Conservation (phyloP, 2,329 filamentous ascomycete species). For the Bipolaris gigantea region DNA sequence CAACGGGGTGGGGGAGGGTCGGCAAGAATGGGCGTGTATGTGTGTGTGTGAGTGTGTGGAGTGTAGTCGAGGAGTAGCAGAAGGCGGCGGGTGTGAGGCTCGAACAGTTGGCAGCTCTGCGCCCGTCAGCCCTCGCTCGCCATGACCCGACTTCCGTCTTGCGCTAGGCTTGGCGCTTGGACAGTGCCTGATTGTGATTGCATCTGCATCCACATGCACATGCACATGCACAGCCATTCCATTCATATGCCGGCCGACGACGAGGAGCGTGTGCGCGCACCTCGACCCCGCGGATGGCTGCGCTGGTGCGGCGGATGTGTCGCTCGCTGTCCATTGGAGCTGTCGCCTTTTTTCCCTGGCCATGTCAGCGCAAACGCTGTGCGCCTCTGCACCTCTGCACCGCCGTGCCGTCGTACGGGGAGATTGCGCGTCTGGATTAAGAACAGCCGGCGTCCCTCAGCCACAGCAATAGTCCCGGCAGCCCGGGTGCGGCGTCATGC, state of each 20-base stretch:
- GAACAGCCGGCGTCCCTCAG: conserved; percentile 13
- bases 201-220: neutral
- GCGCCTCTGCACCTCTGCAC: neutral
- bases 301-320: neutral
- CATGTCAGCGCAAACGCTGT: neutral
- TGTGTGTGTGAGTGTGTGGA: neutral
- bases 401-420: conserved; percentile 5
- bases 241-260: neutral
- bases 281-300: neutral
- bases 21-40: conserved; percentile 23
- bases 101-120: conserved; percentile 7
- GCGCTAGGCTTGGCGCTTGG: conserved; percentile 16
- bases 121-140: conserved; percentile 13
- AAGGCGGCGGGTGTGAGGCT: conserved; percentile 7
- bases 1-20: conserved; percentile 5
- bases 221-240: too few species aligned
- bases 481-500: conserved; percentile 12
- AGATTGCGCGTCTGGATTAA: conserved; percentile 23
- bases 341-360: neutral
- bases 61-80: conserved; percentile 13
- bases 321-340: neutral
- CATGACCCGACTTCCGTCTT: conserved; percentile 18
- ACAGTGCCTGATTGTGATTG: conserved; percentile 18
- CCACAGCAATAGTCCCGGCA: conserved; percentile 19
- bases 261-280: conserved; percentile 1